Evolutionary conservation across 345 rosid species (phyloP).

Genomic region (Ceriops tagal): DNA sequence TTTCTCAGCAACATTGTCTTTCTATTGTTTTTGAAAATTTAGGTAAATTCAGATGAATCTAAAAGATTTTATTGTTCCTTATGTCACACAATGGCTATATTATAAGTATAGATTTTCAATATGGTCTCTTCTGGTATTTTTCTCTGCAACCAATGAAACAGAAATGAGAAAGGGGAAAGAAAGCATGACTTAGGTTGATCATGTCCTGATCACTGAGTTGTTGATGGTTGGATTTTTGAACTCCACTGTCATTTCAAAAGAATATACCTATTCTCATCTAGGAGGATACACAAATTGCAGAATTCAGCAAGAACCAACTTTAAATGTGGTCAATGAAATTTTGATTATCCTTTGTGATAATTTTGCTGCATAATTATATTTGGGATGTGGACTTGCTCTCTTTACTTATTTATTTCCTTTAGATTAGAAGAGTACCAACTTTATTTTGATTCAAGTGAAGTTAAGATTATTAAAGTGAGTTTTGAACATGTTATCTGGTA

Average conservation of each 20-base stretch:
- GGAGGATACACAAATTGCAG: background rate
- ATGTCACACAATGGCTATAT: slow-evolving; percentile 1
- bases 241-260: background rate
- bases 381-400: background rate
- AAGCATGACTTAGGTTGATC: slow-evolving; percentile 36
- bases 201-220: slow-evolving; percentile 40
- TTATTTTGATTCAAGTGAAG: too few species aligned
- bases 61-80: slow-evolving; percentile 5
- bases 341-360: background rate
- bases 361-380: background rate
- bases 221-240: slow-evolving; percentile 12
- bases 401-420: background rate
- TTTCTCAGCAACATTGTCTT: background rate
- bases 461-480: too few species aligned
- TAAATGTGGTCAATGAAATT: background rate
- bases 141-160: slow-evolving; percentile 48
- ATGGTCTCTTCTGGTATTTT: slow-evolving; percentile 33
- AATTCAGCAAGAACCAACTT: background rate
- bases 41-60: slow-evolving; percentile 5
- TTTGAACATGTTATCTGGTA: too few species aligned
- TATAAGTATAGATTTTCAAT: slow-evolving; percentile 11
- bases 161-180: slow-evolving; percentile 39
- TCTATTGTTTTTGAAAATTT: background rate
- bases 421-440: too few species aligned
- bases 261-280: background rate